Base-by-base conservation (phyloP, 1,139 yeast genomes). In the Hyphopichia burtonii region DNA sequence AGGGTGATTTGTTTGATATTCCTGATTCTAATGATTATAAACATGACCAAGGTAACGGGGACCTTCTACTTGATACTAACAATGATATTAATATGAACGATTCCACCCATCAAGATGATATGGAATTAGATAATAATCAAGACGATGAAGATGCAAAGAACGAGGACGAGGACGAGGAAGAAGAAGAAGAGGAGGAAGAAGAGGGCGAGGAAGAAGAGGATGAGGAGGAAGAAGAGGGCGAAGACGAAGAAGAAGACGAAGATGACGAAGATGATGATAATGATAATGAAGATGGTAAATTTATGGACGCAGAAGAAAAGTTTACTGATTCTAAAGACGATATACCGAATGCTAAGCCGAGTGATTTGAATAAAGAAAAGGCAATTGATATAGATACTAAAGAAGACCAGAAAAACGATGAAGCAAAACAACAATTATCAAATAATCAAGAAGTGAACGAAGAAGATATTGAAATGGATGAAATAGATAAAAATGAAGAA, bases 251-350 rank as follows among this genome's bases (percentile, higher is more conserved):
- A 8, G 49, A 49, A 31, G 51, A 51, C 6, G 59, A 50, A 14
- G 63, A 62, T 45, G 65, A 58, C 18, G 58, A 56, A 27, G 66
- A 63, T 11, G 66, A 60, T 11, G 65, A 57, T 22, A 59, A 59
- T 6, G 66, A 59, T 38, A 66, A 61, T 1, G 59, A 52, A 3
- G 60, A 51, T 11, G 47, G 53, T 1, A 54, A 52, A 43, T 58
- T 50, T 38, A 47, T 46, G 28, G 63, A 59, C 43, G 61, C 61
- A 17, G 50, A 52, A 39, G 58, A 58, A 36, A 43, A 47, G 12
- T 22, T 35, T 28, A 16, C 20, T 6, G 37, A 35, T 18, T 20
- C 34, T 18, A 31, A 31, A 17, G 34, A 31, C 3, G 34, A 33
- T n/a, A 19, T 19, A 33, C 36, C 36, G 36, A 33, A 12, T 8